phyloP scores from a whole-genome alignment of 345 rosid species.

The Syzygium oleosum region DNA sequence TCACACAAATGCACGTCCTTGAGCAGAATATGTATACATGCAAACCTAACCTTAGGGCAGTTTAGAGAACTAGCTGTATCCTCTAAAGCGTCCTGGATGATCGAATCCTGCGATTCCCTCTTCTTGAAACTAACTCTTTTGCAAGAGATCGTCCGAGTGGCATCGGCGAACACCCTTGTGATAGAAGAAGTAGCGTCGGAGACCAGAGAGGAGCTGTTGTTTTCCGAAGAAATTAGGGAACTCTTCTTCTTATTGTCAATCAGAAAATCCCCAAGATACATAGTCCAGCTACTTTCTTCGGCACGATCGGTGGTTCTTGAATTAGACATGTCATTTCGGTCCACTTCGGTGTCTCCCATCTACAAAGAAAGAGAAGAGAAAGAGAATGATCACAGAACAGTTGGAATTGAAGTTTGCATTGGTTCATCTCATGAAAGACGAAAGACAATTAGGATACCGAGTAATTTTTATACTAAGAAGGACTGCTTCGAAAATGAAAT shows the following conservation, averaged over 20 bases:
- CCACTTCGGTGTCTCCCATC: background rate
- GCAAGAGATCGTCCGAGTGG: background rate
- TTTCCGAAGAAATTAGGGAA: background rate
- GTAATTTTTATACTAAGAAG: background rate
- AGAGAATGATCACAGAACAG: background rate
- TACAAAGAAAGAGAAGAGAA: background rate
- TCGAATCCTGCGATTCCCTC: background rate
- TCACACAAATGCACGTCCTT: background rate
- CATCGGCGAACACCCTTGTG: background rate
- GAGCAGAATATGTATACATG: background rate
- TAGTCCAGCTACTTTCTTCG: slow-evolving; percentile 59
- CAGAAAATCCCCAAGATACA: slow-evolving; percentile 36
- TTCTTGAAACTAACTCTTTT: slow-evolving; percentile 21
- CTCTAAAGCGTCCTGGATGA: slow-evolving; percentile 31
- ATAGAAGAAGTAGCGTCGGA: background rate
- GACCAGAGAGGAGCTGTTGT: background rate
- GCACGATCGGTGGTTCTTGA: background rate
- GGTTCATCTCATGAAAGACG: background rate
- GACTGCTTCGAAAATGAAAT: background rate
- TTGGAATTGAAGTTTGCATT: background rate
- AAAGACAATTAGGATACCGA: background rate
- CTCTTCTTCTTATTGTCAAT: background rate
- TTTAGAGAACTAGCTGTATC: slow-evolving; percentile 38
- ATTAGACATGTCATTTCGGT: background rate
- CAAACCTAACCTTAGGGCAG: background rate